Evolutionary conservation across 805 yeast species (phyloP).

Genomic region (Saturnispora dispora): DNA sequence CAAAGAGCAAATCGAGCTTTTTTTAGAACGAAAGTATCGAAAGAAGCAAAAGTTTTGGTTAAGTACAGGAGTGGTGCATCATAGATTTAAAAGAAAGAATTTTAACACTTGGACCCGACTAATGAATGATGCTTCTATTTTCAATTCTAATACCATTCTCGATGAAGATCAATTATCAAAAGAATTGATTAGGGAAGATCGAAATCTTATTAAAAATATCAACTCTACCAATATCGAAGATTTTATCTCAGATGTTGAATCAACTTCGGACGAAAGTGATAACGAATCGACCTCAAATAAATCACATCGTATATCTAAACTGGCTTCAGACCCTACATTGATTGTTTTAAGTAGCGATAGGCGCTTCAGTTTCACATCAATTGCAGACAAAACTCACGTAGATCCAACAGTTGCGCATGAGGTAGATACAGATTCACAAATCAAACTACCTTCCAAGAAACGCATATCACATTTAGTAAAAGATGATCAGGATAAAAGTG

Average conservation of each 20-base stretch:
- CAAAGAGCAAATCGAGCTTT: constrained; percentile 21
- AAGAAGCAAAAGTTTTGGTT: constrained; percentile 20
- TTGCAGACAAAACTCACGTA: neutral
- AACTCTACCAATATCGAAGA: neutral
- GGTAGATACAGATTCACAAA: neutral
- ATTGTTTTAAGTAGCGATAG: neutral
- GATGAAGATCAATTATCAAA: constrained; percentile 5
- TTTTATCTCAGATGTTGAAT: neutral
- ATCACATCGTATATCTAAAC: neutral
- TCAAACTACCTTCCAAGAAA: neutral
- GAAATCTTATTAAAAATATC: neutral
- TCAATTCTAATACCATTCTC: neutral
- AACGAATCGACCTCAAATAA: neutral
- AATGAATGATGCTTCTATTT: constrained; percentile 2
- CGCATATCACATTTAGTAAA: neutral
- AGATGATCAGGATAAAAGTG: neutral
- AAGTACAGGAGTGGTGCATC: constrained; percentile 18
- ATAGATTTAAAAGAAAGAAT: constrained; percentile 24
- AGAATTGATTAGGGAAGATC: neutral
- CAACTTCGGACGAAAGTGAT: neutral
- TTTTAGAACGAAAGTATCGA: constrained; percentile 24
- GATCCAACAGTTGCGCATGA: neutral
- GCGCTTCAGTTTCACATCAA: neutral
- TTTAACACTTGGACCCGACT: constrained; percentile 16
- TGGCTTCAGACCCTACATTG: neutral